Conservation (phyloP, 2,329 filamentous ascomycete species). For the Sclerotinia nivalis region DNA sequence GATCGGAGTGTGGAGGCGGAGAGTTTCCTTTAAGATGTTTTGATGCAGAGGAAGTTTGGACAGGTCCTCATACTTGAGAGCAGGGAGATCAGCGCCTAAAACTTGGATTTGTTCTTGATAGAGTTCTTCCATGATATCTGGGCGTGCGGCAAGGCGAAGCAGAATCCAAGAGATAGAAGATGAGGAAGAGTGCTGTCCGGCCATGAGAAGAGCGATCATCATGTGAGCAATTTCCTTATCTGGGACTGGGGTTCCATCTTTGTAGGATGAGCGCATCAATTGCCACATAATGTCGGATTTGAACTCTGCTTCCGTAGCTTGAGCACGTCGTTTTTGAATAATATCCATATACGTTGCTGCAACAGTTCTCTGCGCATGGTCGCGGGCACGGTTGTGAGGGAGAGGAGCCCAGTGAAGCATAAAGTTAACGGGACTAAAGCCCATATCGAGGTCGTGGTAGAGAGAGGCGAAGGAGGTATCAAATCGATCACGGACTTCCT, state of each 20-base stretch:
- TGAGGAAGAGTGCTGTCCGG: constrained; percentile 85
- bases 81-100: constrained; percentile 73
- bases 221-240: constrained; percentile 87
- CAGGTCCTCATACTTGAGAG: constrained; percentile 75
- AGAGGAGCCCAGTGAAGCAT: constrained; percentile 85
- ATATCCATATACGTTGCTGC: constrained; percentile 80
- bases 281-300: constrained; percentile 84
- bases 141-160: constrained; percentile 74
- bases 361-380: constrained; percentile 78
- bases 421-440: constrained; percentile 87
- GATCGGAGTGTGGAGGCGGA: constrained; percentile 87
- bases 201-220: constrained; percentile 94
- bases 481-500: constrained; percentile 77
- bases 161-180: constrained; percentile 85
- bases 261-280: constrained; percentile 82
- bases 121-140: constrained; percentile 77
- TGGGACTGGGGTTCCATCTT: constrained; percentile 75
- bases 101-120: constrained; percentile 76
- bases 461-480: constrained; percentile 77
- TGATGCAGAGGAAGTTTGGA: constrained; percentile 78
- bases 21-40: constrained; percentile 86
- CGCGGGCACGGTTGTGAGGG: constrained; percentile 82
- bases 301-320: constrained; percentile 53
- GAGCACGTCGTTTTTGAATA: constrained; percentile 64
- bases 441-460: constrained; percentile 88